Conservation (phyloP, 2,329 filamentous ascomycete species). For the Sclerotinia spermophila region DNA sequence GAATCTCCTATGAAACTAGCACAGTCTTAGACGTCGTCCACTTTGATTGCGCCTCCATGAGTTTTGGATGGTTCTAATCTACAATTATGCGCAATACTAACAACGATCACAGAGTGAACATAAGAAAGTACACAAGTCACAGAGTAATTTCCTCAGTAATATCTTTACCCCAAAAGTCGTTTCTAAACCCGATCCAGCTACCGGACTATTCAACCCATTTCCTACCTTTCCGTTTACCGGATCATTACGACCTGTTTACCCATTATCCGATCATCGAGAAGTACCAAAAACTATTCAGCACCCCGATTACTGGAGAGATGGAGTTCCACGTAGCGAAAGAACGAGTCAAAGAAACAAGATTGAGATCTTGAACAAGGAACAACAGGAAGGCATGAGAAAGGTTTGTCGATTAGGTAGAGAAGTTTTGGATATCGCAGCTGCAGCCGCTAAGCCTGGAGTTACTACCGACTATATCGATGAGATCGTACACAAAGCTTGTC, state of each 20-base stretch:
- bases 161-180: slow-evolving; percentile 75
- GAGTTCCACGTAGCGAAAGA: slow-evolving; percentile 62
- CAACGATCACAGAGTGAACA: slow-evolving; percentile 62
- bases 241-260: slow-evolving; percentile 79
- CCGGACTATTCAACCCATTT: slow-evolving; percentile 87
- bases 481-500: slow-evolving; percentile 88
- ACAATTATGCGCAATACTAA: slow-evolving; percentile 18
- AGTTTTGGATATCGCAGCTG: slow-evolving; percentile 86
- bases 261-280: slow-evolving; percentile 66
- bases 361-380: slow-evolving; percentile 73
- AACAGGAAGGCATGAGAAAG: slow-evolving; percentile 83
- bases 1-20: background rate
- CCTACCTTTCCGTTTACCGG: slow-evolving; percentile 83
- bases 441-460: slow-evolving; percentile 80
- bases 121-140: slow-evolving; percentile 79
- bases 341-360: slow-evolving; percentile 71
- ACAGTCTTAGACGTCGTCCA: background rate
- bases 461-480: slow-evolving; percentile 96
- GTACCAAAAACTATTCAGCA: slow-evolving; percentile 77
- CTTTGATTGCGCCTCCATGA: background rate
- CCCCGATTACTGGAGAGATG: slow-evolving; percentile 85
- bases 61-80: background rate
- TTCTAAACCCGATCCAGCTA: slow-evolving; percentile 88
- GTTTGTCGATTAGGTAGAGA: slow-evolving; percentile 84
- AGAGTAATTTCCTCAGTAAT: slow-evolving; percentile 69